Evolutionary conservation across 768 basidiomycete species (phyloP), one percentile per base, ranked within the genome.

Genomic region (Kwoniella sp.): DNA sequence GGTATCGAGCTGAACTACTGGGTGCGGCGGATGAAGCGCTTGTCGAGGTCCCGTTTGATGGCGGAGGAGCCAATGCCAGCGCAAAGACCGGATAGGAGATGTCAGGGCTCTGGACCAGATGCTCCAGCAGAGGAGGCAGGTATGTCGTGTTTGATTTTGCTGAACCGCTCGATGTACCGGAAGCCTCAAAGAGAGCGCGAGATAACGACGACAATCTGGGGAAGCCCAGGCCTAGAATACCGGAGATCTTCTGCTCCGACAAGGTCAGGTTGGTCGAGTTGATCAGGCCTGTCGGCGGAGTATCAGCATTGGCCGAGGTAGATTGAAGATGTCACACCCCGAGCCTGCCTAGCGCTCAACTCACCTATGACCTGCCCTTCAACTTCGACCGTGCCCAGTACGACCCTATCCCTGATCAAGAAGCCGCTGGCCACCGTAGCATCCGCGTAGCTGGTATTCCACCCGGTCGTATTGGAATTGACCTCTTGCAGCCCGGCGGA

Each of bases 211-310:
- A 62, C 28, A 61, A 29, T 45, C 69, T 51, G 2, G 69, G 66
- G 43, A 70, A 70, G 11, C 65, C 69, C 5, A 70, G 46, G 20
- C 69, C 69, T 10, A 65, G 20, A 26, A 70, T 59, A 27, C 69
- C 69, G 4, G 56, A 63, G 10, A 67, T 62, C 26, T 59, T 57
- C 45, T 67, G 56, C 10, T 46, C 54, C 2, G 57, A 44, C 46
- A 65, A 38, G 15, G 64, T 62, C n/a, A 70, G 47, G 20, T 59
- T 67, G 31, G 65, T 70, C 20, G 57, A 28, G 36, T 67, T 61
- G 46, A 70, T 60, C 12, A 70, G 22, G 14, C 65, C 69, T 50
- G 52, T 5, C 43, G 31, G 8, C 11, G 43, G 17, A 45, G 3
- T 28, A 27, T 27, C 14, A 29, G n/a, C n/a, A 12, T 29, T 14